These are phyloP conservation scores for Penicillium rolfsii DNA, from an alignment of 2,329 filamentous ascomycete genomes.

Conservation along the genomic window DNA sequence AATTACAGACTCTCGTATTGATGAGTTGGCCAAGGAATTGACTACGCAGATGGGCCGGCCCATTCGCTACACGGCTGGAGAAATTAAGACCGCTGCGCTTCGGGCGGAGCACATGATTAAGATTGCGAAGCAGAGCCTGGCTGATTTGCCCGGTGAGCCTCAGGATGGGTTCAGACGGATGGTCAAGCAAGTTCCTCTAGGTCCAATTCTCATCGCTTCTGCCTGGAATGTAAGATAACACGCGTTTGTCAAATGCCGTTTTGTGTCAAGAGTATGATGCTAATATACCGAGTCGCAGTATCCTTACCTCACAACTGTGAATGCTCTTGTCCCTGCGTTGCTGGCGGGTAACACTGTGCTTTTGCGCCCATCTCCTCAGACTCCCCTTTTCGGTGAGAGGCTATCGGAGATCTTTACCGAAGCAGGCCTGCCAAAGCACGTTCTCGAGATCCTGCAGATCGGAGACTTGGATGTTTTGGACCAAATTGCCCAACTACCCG, in stretches of 20 bases:
- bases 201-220: slow-evolving; percentile 82
- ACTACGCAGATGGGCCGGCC: slow-evolving; percentile 91
- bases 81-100: slow-evolving; percentile 79
- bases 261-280: not conserved
- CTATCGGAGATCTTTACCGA: slow-evolving; percentile 73
- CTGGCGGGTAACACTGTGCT: slow-evolving; percentile 89
- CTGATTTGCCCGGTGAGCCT: slow-evolving; percentile 76
- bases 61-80: slow-evolving; percentile 78
- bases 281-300: slow-evolving; percentile 62
- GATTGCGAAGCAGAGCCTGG: slow-evolving; percentile 74
- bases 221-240: slow-evolving; percentile 80
- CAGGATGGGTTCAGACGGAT: slow-evolving; percentile 87
- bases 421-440: slow-evolving; percentile 76
- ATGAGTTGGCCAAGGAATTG: slow-evolving; percentile 77
- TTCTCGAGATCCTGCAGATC: slow-evolving; percentile 86
- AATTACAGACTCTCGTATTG: slow-evolving; percentile 67
- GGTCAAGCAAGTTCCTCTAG: slow-evolving; percentile 82
- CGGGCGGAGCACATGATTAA: slow-evolving; percentile 82
- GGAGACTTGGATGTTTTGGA: slow-evolving; percentile 76
- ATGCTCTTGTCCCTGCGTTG: slow-evolving; percentile 85
- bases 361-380: slow-evolving; percentile 89
- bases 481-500: slow-evolving; percentile 72
- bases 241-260: slow-evolving; percentile 10
- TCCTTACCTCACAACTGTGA: slow-evolving; percentile 86
- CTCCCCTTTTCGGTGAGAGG: slow-evolving; percentile 82